Conservation (phyloP, 1,284 basidiomycete genomes). For the Ceratobasidium sp. region DNA sequence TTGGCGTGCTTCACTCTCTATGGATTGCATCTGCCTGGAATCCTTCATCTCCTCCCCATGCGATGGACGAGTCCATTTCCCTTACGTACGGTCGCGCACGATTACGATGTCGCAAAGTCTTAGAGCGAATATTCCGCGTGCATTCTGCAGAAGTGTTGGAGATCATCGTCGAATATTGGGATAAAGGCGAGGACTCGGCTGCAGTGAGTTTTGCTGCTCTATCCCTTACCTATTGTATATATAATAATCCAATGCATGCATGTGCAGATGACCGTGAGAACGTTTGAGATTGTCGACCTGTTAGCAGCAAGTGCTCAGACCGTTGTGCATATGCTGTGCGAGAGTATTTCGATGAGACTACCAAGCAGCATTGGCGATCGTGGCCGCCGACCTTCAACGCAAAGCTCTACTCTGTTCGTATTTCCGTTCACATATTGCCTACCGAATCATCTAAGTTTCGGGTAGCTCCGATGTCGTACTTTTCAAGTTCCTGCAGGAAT, state of each 20-base stretch:
- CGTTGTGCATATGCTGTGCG: constrained; percentile 90
- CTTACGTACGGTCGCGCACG: constrained; percentile 74
- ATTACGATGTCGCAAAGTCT: constrained; percentile 74
- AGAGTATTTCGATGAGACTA: constrained; percentile 73
- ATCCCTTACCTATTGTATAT: constrained; percentile 14
- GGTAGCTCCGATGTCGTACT: constrained; percentile 71
- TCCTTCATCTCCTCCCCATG: constrained; percentile 61
- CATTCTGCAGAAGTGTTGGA: constrained; percentile 86
- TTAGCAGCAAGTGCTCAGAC: constrained; percentile 88
- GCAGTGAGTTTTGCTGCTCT: constrained; percentile 31
- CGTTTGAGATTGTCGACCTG: constrained; percentile 86
- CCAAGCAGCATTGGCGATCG: constrained; percentile 67
- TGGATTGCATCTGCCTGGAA: constrained; percentile 66
- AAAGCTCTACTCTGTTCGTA: constrained; percentile 74
- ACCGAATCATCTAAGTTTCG: constrained; percentile 25
- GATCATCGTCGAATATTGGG: constrained; percentile 83
- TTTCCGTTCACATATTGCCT: neutral
- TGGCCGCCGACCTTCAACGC: constrained; percentile 53
- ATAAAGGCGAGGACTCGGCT: constrained; percentile 53
- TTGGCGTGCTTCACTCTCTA: constrained; percentile 73
- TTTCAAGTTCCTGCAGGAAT: constrained; percentile 90
- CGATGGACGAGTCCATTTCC: constrained; percentile 71
- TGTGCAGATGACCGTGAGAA: constrained; percentile 53
- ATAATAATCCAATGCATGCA: constrained; percentile 48
- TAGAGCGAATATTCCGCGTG: constrained; percentile 88